Percentiles rank a stretch among this genome's conserved stretches.
phyloP scores from a whole-genome alignment of 2,329 filamentous ascomycete genomes.

The Stagonosporopsis rhizophila region DNA sequence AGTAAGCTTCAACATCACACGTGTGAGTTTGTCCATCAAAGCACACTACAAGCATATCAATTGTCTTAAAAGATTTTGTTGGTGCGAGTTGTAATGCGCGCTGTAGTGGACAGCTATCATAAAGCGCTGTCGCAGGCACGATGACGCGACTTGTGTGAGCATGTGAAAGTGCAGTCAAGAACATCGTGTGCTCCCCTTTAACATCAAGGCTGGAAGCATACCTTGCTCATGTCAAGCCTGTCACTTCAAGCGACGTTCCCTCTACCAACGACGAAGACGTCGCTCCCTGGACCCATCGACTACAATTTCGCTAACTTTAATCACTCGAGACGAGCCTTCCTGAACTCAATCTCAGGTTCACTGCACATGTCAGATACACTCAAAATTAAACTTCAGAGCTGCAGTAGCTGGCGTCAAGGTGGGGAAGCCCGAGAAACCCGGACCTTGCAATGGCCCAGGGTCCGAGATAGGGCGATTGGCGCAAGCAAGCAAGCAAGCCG shows the following conservation, averaged over 20 bases:
- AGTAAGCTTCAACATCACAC: not conserved
- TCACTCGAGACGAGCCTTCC: constrained; percentile 2
- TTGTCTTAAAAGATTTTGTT: not conserved
- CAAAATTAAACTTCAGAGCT: constrained; percentile 9
- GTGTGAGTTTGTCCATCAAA: not conserved
- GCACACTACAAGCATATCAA: not conserved
- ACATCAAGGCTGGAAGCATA: not conserved
- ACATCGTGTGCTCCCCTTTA: not conserved
- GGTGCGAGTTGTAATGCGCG: not conserved
- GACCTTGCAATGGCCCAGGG: constrained; percentile 9
- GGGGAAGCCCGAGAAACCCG: not conserved
- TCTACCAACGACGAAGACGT: not conserved
- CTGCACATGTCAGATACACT: constrained; percentile 8
- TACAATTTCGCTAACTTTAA: not conserved
- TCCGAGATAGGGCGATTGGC: constrained; percentile 11
- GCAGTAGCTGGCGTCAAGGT: not conserved
- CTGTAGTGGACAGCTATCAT: not conserved
- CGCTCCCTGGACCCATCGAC: not conserved
- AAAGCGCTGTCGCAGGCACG: not conserved
- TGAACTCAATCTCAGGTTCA: constrained; percentile 1
- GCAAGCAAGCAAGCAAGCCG: constrained; percentile 14
- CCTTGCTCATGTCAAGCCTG: not conserved
- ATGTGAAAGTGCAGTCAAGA: not conserved
- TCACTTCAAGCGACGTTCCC: not conserved
- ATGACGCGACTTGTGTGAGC: not conserved